phyloP scores from a whole-genome alignment of 768 basidiomycete genomes.

The Termitomyces sp. region DNA sequence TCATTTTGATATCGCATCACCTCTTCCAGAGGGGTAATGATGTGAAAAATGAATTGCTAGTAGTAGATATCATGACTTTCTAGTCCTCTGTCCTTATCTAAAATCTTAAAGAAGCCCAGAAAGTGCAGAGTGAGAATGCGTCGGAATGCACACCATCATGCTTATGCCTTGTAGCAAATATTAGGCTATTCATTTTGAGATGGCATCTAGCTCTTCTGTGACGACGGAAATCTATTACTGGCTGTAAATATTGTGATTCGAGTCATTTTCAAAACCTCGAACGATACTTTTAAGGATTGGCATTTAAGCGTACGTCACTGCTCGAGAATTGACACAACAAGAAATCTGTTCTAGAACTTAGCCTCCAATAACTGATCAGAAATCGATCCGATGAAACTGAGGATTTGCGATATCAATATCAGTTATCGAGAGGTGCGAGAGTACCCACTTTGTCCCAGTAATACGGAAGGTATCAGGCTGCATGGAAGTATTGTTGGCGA shows the following conservation, averaged over 20 bases:
- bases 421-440: not conserved
- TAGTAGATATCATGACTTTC: too few relatives aligned
- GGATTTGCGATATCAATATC: not conserved
- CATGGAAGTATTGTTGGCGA: conserved; percentile 6
- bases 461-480: conserved; percentile 12
- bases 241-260: too few relatives aligned
- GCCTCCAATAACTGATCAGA: conserved; percentile 13
- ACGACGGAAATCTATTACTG: not conserved
- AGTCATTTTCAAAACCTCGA: not conserved
- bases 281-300: not conserved
- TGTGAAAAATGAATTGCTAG: not conserved
- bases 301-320: not conserved
- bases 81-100: not conserved
- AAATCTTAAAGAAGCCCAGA: conserved; percentile 30
- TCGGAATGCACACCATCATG: too few relatives aligned
- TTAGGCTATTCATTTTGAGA: not conserved
- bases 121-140: not conserved
- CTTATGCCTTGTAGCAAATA: too few relatives aligned
- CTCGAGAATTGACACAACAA: not conserved
- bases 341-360: not conserved
- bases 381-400: conserved; percentile 15
- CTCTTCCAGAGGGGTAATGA: not conserved
- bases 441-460: conserved; percentile 8
- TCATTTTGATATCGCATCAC: not conserved
- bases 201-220: not conserved